phyloP scores from a whole-genome alignment of 2,329 filamentous ascomycete genomes.

The Pseudogymnoascus sp. region DNA sequence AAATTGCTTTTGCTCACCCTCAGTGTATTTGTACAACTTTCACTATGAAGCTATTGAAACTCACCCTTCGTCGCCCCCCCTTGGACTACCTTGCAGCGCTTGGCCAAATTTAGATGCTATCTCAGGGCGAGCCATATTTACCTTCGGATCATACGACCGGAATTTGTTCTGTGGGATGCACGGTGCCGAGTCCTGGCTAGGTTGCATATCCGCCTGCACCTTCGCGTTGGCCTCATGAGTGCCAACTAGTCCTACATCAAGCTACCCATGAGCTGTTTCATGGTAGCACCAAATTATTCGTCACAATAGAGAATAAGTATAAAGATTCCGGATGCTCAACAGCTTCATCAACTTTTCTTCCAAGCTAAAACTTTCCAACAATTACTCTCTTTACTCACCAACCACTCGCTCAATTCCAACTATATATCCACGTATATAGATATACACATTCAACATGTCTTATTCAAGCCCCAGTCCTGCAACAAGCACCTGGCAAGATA shows the following conservation, averaged over 20 bases:
- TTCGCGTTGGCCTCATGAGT: slow-evolving; percentile 8
- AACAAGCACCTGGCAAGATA: slow-evolving; percentile 31
- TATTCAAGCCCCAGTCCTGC: slow-evolving; percentile 24
- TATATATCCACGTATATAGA: not conserved
- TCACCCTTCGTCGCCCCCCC: not conserved
- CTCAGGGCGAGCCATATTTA: not conserved
- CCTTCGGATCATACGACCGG: slow-evolving; percentile 6
- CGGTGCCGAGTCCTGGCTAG: slow-evolving; percentile 5
- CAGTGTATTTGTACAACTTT: slow-evolving; percentile 1
- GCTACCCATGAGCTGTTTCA: slow-evolving; percentile 9
- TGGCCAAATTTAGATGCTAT: slow-evolving; percentile 3
- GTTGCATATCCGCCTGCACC: slow-evolving; percentile 10
- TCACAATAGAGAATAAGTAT: slow-evolving; percentile 6
- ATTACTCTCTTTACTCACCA: not conserved
- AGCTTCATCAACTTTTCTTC: not conserved
- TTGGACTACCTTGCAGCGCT: not conserved
- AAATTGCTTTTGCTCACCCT: slow-evolving; percentile 2
- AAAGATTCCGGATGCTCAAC: slow-evolving; percentile 1
- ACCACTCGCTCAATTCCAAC: not conserved
- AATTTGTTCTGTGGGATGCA: slow-evolving; percentile 10
- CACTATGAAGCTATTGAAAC: not conserved
- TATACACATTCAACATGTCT: slow-evolving; percentile 22
- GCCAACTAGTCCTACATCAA: slow-evolving; percentile 1
- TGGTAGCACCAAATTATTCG: slow-evolving; percentile 2
- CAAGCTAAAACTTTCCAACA: not conserved